Conservation (phyloP, 352 stramenopile genomes). For the Ophiocytium majus region DNA sequence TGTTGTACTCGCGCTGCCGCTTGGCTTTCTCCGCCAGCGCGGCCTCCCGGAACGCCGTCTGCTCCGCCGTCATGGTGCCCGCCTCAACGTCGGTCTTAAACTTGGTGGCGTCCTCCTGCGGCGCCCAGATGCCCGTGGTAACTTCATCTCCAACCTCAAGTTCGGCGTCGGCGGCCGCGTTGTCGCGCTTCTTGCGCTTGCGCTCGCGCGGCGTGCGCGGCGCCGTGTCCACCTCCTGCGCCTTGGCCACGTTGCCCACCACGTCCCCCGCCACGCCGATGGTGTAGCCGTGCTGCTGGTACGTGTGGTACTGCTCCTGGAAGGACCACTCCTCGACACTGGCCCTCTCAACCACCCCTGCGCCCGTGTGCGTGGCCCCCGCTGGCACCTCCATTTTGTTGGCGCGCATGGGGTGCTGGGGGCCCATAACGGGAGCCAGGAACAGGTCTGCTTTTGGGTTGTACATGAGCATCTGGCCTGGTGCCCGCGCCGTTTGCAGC, state of each 20-base stretch:
- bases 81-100: slow-evolving; percentile 55
- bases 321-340: slow-evolving; percentile 57
- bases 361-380: slow-evolving; percentile 41
- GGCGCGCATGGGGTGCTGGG: slow-evolving; percentile 36
- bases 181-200: slow-evolving; percentile 29
- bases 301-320: slow-evolving; percentile 59
- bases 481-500: slow-evolving; percentile 14
- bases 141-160: slow-evolving; percentile 7
- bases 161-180: neutral
- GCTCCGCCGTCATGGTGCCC: slow-evolving; percentile 54
- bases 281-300: slow-evolving; percentile 54
- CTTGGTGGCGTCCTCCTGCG: neutral
- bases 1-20: slow-evolving; percentile 59
- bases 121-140: slow-evolving; percentile 22
- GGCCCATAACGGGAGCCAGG: slow-evolving; percentile 45
- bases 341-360: slow-evolving; percentile 55
- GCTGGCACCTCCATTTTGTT: slow-evolving; percentile 40
- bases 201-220: slow-evolving; percentile 26
- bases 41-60: slow-evolving; percentile 48
- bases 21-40: slow-evolving; percentile 50
- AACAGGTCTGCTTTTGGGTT: slow-evolving; percentile 55
- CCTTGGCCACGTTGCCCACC: slow-evolving; percentile 48
- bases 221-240: slow-evolving; percentile 25
- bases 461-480: slow-evolving; percentile 52
- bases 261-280: slow-evolving; percentile 40